Evolutionary conservation across 164 flowering plant species (phyloP).

Genomic region (Dillenia turbinata): DNA sequence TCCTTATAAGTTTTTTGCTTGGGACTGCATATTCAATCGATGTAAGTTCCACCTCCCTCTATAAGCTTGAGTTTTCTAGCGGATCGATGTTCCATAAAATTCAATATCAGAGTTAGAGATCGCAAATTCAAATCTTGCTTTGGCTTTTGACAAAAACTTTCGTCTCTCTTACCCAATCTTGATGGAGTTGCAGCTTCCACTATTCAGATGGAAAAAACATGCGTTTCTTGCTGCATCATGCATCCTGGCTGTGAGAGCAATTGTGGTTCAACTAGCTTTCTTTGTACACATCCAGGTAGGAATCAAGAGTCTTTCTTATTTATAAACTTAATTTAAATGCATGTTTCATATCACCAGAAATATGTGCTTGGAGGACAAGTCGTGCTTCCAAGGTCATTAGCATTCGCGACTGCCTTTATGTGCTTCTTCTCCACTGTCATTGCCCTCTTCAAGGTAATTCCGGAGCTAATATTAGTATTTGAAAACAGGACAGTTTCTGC

Average conservation of each 20-base stretch:
- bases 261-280: constrained; percentile 45
- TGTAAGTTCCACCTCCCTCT: constrained; percentile 19
- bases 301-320: neutral
- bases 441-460: constrained; percentile 44
- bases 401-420: constrained; percentile 42
- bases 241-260: constrained; percentile 39
- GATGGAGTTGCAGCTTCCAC: constrained; percentile 28
- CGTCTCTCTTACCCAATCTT: neutral
- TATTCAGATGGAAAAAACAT: constrained; percentile 46
- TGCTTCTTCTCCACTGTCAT: constrained; percentile 43
- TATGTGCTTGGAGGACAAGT: constrained; percentile 30
- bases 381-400: constrained; percentile 23
- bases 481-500: neutral
- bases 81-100: neutral
- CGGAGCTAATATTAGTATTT: neutral
- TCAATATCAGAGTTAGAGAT: neutral
- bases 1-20: constrained; percentile 30
- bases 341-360: constrained; percentile 19
- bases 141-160: neutral
- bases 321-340: neutral
- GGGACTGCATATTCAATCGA: constrained; percentile 51
- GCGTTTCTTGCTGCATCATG: constrained; percentile 41
- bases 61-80: neutral
- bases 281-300: constrained; percentile 45
- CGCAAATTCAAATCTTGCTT: no score